Evolutionary conservation across 2,329 filamentous ascomycete species (phyloP).

Genomic region (Metarhizium anisopliae): DNA sequence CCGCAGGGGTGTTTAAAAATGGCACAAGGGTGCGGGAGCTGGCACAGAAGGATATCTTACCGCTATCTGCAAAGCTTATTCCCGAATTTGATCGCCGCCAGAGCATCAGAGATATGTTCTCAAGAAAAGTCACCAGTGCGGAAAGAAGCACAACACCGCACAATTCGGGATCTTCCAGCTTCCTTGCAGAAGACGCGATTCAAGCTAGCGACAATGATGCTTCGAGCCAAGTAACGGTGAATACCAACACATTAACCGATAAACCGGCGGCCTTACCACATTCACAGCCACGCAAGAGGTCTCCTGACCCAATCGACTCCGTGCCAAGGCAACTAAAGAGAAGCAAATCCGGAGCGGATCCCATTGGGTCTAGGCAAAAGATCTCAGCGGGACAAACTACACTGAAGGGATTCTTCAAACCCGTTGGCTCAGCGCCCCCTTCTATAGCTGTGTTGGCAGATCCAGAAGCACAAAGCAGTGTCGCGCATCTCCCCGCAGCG

Average conservation of each 20-base stretch:
- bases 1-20: constrained; percentile 57
- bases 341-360: constrained; percentile 13
- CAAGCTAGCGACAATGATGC: neutral
- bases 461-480: neutral
- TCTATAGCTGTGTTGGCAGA: neutral
- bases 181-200: neutral
- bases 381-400: constrained; percentile 38
- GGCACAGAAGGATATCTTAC: constrained; percentile 55
- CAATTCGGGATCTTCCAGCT: neutral
- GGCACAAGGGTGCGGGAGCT: constrained; percentile 61
- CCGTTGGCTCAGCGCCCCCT: constrained; percentile 20
- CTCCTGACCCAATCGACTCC: neutral
- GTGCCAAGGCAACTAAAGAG: constrained; percentile 13
- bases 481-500: neutral
- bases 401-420: constrained; percentile 72
- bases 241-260: neutral
- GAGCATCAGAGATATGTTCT: constrained; percentile 91
- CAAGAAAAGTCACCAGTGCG: constrained; percentile 21
- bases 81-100: constrained; percentile 79
- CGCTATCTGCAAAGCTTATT: constrained; percentile 72
- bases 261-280: neutral
- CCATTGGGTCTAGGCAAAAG: constrained; percentile 23
- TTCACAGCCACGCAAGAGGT: constrained; percentile 1
- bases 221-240: neutral
- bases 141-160: neutral